Percentiles rank a stretch among this genome's conserved stretches.
phyloP scores from a whole-genome alignment of 2,329 filamentous ascomycete species.

The Aureobasidium sp. region DNA sequence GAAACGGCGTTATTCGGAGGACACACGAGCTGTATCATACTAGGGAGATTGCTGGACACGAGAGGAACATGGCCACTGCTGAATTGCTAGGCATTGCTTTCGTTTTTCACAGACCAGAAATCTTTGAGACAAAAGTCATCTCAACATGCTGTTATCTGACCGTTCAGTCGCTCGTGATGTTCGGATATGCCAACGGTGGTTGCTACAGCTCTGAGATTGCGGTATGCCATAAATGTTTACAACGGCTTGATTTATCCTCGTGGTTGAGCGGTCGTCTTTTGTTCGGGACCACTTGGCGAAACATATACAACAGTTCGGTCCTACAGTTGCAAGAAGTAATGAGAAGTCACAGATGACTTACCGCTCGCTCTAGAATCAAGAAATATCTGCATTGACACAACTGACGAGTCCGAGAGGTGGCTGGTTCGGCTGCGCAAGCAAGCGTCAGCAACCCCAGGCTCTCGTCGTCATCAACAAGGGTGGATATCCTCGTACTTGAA shows the following conservation, averaged over 20 bases:
- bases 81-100: background rate
- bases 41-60: background rate
- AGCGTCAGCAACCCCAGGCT: background rate
- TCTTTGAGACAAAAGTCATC: background rate
- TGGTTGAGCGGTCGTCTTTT: background rate
- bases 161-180: constrained; percentile 1
- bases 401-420: background rate
- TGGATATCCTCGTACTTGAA: background rate
- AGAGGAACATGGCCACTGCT: background rate
- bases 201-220: constrained; percentile 7
- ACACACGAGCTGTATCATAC: background rate
- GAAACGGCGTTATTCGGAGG: background rate
- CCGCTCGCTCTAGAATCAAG: background rate
- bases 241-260: constrained; percentile 3
- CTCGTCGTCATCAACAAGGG: background rate
- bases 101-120: background rate
- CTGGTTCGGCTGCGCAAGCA: constrained; percentile 6
- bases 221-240: background rate
- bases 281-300: background rate
- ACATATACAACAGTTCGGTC: background rate
- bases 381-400: background rate
- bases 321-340: background rate
- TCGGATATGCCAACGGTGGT: constrained; percentile 7
- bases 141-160: background rate
- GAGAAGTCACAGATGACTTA: too few relatives aligned